Base-by-base conservation (phyloP, 352 stramenopile genomes). In the Globisporangium polare region DNA sequence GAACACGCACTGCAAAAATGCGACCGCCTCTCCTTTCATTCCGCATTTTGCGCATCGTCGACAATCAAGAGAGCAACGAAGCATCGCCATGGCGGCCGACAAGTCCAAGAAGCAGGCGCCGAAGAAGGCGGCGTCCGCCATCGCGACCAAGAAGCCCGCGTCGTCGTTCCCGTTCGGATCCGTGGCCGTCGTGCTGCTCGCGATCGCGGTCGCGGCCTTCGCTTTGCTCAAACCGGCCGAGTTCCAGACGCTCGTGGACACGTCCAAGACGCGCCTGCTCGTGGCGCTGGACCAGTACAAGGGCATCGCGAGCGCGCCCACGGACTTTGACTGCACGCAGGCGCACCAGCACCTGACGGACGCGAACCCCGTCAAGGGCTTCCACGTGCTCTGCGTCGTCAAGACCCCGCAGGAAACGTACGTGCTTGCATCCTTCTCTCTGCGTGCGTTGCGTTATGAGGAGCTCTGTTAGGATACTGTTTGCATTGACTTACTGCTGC, bases 341-440 rank as follows among this genome's bases (percentile, higher is more conserved):
- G 74, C 78, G 6, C 60, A 75, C 2, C 57, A 78, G 63, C 84
- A 73, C 43, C 55, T 92, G 51, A 92, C 82, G 8, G 72, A 85
- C 29, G 73, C 73, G 15, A 72, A 74, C 43, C 68, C 80, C 0
- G 74, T 92, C 60, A 85, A 84, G 57, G 83, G 83, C 17, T 90
- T 90, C 60, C 80, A 92, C 58, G 80, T 92, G 43, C 66, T 90
- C 9, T 92, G 83, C 47, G 58, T 88, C 15, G 63, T 80, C 35
- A 73, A 73, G 53, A 76, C 72, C 18, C 53, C 71, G n/a, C 31
- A 57, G 17, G 65, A 86, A 43, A 75, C 66, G 76, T 87, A 67
- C 63, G 76, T 71, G 9, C 17, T 41, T 26, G 31, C 37, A 9
- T 41, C 26, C 41, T 17, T 54, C 4, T n/a, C 7, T 31, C 24